phyloP scores from a whole-genome alignment of 2,329 filamentous ascomycete genomes.

The Claviceps sp. region DNA sequence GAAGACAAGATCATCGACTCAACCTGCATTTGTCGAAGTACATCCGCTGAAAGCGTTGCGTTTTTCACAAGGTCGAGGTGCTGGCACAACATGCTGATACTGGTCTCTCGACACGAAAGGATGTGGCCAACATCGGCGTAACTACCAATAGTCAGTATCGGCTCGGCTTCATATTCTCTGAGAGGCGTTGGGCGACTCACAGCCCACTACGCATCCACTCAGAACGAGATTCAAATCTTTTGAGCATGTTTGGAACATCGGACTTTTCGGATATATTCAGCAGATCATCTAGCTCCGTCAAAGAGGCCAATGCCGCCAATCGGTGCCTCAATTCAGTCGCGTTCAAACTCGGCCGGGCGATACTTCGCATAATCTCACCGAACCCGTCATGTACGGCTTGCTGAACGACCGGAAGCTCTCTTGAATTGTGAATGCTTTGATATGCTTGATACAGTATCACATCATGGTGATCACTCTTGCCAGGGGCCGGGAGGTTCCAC shows the following conservation, averaged over 20 bases:
- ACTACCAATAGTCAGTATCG: conserved; percentile 24
- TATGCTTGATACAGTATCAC: conserved; percentile 69
- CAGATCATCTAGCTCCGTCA: conserved; percentile 74
- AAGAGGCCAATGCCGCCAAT: conserved; percentile 51
- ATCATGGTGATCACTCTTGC: conserved; percentile 45
- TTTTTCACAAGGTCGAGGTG: conserved; percentile 49
- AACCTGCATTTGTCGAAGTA: conserved; percentile 60
- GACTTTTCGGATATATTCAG: conserved; percentile 45
- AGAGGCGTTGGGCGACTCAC: conserved; percentile 32
- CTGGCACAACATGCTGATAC: conserved; percentile 66
- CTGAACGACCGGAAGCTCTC: conserved; percentile 39
- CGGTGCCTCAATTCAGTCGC: conserved; percentile 39
- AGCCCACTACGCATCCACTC: conserved; percentile 73
- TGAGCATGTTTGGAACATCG: conserved; percentile 49
- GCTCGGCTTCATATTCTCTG: not conserved
- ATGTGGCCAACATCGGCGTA: conserved; percentile 70
- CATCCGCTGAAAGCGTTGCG: conserved; percentile 45
- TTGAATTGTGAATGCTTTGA: conserved; percentile 60
- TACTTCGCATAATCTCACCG: conserved; percentile 42
- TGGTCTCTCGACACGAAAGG: conserved; percentile 68
- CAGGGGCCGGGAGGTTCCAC: conserved; percentile 77
- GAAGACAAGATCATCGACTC: conserved; percentile 66
- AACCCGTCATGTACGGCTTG: conserved; percentile 51
- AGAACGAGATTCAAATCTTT: conserved; percentile 50
- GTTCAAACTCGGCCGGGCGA: conserved; percentile 36